These are phyloP conservation scores for Solanum dulcamara DNA, from an alignment of 257 asterid species.

Conservation along the genomic window DNA sequence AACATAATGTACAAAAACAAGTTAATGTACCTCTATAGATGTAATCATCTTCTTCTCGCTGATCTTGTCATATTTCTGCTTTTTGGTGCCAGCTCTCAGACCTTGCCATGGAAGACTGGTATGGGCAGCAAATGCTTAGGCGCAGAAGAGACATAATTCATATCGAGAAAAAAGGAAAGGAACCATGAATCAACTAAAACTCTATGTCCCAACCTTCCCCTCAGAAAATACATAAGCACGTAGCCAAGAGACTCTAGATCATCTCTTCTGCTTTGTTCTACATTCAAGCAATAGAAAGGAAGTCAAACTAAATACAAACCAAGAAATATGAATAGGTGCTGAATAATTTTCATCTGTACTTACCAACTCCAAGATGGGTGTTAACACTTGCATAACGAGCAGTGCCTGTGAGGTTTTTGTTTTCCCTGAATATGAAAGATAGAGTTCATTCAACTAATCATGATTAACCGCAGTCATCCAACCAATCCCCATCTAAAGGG, in stretches of 20 bases:
- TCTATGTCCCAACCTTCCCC: constrained; percentile 52
- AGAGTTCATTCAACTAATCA: background rate
- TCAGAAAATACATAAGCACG: constrained; percentile 82
- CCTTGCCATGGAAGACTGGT: constrained; percentile 43
- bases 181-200: background rate
- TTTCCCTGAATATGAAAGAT: constrained; percentile 48
- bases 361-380: constrained; percentile 95
- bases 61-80: constrained; percentile 29
- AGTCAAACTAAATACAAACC: background rate
- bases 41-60: constrained; percentile 30
- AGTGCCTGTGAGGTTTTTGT: constrained; percentile 91
- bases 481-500: background rate
- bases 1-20: background rate
- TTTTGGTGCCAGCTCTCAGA: constrained; percentile 27
- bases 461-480: background rate
- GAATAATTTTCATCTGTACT: constrained; percentile 9
- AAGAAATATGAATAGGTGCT: background rate
- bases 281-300: constrained; percentile 4
- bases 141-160: background rate
- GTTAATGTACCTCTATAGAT: constrained; percentile 28
- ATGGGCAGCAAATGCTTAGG: background rate
- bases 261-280: constrained; percentile 95
- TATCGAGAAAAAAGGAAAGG: background rate
- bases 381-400: constrained; percentile 97
- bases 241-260: constrained; percentile 88